phyloP scores from a whole-genome alignment of 305 asterid species.

The Solanum hybrid region DNA sequence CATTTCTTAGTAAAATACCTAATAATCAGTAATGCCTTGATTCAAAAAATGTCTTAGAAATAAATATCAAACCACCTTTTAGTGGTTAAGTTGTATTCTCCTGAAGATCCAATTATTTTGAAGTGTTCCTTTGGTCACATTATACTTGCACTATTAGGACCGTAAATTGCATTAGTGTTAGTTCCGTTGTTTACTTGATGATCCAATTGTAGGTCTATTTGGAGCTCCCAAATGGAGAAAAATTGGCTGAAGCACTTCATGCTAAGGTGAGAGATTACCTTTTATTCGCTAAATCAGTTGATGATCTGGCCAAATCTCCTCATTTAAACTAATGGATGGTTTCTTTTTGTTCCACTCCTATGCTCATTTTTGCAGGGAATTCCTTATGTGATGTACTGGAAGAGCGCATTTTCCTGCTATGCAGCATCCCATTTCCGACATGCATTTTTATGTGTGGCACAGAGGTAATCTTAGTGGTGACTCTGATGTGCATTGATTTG shows the following conservation, averaged over 20 bases:
- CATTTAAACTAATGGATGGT: conserved; percentile 12
- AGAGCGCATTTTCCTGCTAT: conserved; percentile 48
- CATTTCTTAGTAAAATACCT: not conserved
- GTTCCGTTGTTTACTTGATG: not conserved
- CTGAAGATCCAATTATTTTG: not conserved
- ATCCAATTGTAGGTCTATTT: conserved; percentile 62
- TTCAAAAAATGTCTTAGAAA: not conserved
- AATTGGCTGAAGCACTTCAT: conserved; percentile 72
- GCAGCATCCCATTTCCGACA: conserved; percentile 81
- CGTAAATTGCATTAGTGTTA: not conserved
- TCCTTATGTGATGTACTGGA: conserved; percentile 86
- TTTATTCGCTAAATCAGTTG: not conserved
- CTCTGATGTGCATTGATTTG: not conserved
- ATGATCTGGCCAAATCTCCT: conserved; percentile 6
- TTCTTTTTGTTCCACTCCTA: conserved; percentile 8
- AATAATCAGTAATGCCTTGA: not conserved
- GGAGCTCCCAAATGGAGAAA: conserved; percentile 79
- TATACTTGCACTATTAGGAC: not conserved
- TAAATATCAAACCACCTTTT: not conserved
- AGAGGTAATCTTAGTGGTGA: conserved; percentile 42
- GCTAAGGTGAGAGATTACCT: conserved; percentile 50
- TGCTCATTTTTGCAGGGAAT: conserved; percentile 56
- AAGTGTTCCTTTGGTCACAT: not conserved
- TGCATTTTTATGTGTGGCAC: conserved; percentile 68
- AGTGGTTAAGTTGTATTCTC: not conserved